Evolutionary conservation across 2,329 filamentous ascomycete species (phyloP).

Genomic region (Calonectria multiphialidica): DNA sequence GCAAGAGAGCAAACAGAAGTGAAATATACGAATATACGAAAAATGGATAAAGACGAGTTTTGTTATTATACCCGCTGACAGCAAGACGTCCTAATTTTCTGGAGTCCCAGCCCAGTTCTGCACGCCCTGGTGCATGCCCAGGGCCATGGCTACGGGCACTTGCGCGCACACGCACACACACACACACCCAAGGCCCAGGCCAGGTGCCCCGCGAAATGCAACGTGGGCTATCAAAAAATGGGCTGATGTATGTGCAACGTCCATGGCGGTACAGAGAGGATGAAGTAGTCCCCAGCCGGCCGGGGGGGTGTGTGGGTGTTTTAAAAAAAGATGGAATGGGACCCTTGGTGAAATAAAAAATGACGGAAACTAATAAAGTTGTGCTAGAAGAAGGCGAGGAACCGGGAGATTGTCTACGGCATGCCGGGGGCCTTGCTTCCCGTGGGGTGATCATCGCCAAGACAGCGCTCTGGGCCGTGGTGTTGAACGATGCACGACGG

Average conservation of each 20-base stretch:
- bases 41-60: neutral
- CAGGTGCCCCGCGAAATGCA: slow-evolving; percentile 45
- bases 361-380: neutral
- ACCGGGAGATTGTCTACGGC: neutral
- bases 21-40: neutral
- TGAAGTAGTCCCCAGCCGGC: neutral
- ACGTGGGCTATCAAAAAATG: slow-evolving; percentile 40
- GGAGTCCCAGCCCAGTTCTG: neutral
- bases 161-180: neutral
- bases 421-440: neutral
- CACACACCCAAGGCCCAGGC: neutral
- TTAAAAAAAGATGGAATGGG: neutral
- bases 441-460: slow-evolving; percentile 8
- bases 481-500: neutral
- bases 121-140: neutral
- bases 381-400: neutral
- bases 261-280: neutral
- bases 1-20: neutral
- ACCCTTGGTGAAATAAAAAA: neutral
- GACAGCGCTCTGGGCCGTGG: neutral
- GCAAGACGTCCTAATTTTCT: neutral
- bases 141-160: neutral
- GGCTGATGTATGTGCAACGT: slow-evolving; percentile 32
- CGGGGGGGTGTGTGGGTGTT: too few species aligned
- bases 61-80: neutral